These are phyloP conservation scores for Comarum palustre DNA, from an alignment of 306 rosid species.

Conservation along the genomic window DNA sequence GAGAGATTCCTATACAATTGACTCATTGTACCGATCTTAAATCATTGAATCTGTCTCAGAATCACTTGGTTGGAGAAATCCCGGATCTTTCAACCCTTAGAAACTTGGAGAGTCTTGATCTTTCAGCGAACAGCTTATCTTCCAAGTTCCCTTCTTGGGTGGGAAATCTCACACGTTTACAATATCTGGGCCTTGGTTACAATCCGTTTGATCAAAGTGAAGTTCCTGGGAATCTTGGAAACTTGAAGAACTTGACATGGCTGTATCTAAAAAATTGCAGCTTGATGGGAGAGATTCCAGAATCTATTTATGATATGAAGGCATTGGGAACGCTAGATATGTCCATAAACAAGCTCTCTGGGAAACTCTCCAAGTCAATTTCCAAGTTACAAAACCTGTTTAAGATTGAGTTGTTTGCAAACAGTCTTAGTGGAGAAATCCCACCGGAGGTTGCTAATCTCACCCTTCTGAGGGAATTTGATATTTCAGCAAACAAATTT, in stretches of 20 bases:
- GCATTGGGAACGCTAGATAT: conserved; percentile 67
- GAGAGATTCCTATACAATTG: conserved; percentile 56
- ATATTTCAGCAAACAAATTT: conserved; percentile 60
- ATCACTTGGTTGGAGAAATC: conserved; percentile 49
- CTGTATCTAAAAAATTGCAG: conserved; percentile 58
- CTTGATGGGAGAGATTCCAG: conserved; percentile 79
- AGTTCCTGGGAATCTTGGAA: conserved; percentile 60
- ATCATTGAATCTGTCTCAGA: conserved; percentile 62
- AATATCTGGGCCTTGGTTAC: conserved; percentile 55
- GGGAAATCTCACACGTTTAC: conserved; percentile 53
- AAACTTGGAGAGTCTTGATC: conserved; percentile 62
- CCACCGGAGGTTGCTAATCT: conserved; percentile 68
- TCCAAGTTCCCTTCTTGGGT: conserved; percentile 70
- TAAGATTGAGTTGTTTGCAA: conserved; percentile 69
- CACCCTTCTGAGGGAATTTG: conserved; percentile 68
- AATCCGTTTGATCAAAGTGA: conserved; percentile 48
- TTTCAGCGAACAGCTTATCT: conserved; percentile 56
- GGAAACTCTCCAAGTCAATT: conserved; percentile 68
- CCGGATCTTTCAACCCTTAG: conserved; percentile 69
- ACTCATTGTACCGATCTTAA: conserved; percentile 45
- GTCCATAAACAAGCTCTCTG: conserved; percentile 70
- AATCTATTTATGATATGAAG: conserved; percentile 58
- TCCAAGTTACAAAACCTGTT: conserved; percentile 49
- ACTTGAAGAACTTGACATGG: conserved; percentile 72
- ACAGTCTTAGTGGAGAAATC: conserved; percentile 67